Evolutionary conservation across 108 stramenopile species (phyloP).

Genomic region (Asterionellopsis glacialis): DNA sequence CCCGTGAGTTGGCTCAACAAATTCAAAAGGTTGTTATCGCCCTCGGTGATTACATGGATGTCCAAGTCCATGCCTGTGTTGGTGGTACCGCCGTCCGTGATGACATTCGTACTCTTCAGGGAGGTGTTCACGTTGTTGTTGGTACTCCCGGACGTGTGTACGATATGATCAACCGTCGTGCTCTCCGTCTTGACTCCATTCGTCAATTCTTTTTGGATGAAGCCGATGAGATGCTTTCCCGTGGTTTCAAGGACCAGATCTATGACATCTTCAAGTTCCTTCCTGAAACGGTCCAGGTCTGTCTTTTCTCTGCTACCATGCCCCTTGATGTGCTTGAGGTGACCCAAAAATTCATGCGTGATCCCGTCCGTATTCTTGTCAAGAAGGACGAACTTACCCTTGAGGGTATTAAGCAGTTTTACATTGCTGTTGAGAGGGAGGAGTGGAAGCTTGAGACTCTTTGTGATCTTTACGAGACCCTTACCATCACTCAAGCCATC

Average conservation of each 20-base stretch:
- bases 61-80: slow-evolving; percentile 97
- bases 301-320: slow-evolving; percentile 99
- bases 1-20: slow-evolving; percentile 99
- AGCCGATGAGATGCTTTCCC: slow-evolving; percentile 99
- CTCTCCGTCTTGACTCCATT: slow-evolving; percentile 88
- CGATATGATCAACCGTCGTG: slow-evolving; percentile 99
- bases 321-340: slow-evolving; percentile 99
- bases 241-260: slow-evolving; percentile 99
- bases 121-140: slow-evolving; percentile 97
- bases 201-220: slow-evolving; percentile 98
- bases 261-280: slow-evolving; percentile 99
- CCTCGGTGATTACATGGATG: slow-evolving; percentile 98
- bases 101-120: slow-evolving; percentile 97
- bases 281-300: slow-evolving; percentile 97
- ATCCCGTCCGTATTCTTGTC: slow-evolving; percentile 98
- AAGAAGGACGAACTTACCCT: slow-evolving; percentile 99
- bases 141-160: slow-evolving; percentile 99
- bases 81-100: slow-evolving; percentile 99
- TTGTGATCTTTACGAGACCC: slow-evolving; percentile 99
- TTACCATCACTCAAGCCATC: slow-evolving; percentile 99
- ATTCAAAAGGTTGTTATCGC: slow-evolving; percentile 99
- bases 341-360: slow-evolving; percentile 98
- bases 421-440: slow-evolving; percentile 96
- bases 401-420: slow-evolving; percentile 99
- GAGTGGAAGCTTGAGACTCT: slow-evolving; percentile 99